Evolutionary conservation across 2,329 filamentous ascomycete genomes (phyloP).

Genomic region (Exophiala viscosa): DNA sequence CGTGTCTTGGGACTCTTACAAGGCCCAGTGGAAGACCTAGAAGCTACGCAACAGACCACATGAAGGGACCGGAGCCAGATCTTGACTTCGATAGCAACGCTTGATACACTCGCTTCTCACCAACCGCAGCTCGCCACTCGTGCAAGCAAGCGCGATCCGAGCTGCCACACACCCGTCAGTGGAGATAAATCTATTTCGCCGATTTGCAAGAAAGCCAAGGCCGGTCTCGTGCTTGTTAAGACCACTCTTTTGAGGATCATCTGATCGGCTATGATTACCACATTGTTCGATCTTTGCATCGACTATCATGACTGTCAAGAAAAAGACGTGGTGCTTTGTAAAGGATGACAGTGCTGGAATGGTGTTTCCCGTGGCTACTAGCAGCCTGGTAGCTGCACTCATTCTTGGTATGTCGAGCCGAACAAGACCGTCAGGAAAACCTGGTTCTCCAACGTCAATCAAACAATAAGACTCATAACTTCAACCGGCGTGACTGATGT

Average conservation of each 20-base stretch:
- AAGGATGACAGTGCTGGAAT: slow-evolving; percentile 22
- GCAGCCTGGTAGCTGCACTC: slow-evolving; percentile 32
- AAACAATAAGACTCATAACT: slow-evolving; percentile 46
- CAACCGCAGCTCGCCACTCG: slow-evolving; percentile 27
- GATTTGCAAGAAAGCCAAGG: slow-evolving; percentile 45
- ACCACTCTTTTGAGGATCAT: too few species aligned
- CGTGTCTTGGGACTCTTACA: too few species aligned
- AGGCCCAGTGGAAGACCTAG: too few species aligned
- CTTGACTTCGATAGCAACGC: slow-evolving; percentile 37
- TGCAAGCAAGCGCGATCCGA: slow-evolving; percentile 36
- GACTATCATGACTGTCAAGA: slow-evolving; percentile 44
- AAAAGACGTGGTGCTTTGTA: slow-evolving; percentile 30
- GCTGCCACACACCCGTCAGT: slow-evolving; percentile 40
- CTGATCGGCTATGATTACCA: too few species aligned
- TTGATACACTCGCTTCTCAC: slow-evolving; percentile 36
- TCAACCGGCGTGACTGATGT: slow-evolving; percentile 26
- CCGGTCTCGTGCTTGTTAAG: slow-evolving; percentile 38
- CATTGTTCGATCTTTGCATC: too few species aligned
- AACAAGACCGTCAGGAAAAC: slow-evolving; percentile 32
- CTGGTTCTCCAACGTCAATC: slow-evolving; percentile 37
- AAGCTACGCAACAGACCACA: slow-evolving; percentile 12
- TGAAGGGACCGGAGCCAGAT: slow-evolving; percentile 24
- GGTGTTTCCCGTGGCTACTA: slow-evolving; percentile 33
- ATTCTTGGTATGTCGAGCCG: slow-evolving; percentile 33
- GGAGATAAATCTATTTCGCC: slow-evolving; percentile 47